Evolutionary conservation across 805 yeast species (phyloP).

Genomic region (Starmerella cellae): DNA sequence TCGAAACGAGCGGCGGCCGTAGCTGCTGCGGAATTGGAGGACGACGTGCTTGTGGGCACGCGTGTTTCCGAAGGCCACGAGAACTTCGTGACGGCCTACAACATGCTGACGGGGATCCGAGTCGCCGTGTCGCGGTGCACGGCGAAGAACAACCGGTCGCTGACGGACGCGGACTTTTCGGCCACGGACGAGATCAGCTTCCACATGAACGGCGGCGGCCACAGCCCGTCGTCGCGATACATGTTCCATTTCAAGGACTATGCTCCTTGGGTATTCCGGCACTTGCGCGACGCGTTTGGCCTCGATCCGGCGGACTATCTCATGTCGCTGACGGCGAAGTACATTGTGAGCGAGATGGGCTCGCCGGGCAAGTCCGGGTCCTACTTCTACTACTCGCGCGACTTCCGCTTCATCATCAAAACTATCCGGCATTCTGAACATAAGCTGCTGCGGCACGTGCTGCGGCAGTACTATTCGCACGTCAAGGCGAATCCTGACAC

Average conservation of each 20-base stretch:
- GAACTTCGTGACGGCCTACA: slow-evolving; percentile 86
- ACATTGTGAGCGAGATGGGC: slow-evolving; percentile 78
- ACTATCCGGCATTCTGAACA: slow-evolving; percentile 93
- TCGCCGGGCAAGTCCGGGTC: slow-evolving; percentile 97
- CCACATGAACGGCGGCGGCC: slow-evolving; percentile 66
- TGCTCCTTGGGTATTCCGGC: slow-evolving; percentile 86
- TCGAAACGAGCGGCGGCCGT: slow-evolving; percentile 13
- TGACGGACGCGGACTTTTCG: slow-evolving; percentile 57
- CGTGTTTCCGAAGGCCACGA: slow-evolving; percentile 86
- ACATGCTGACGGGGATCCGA: slow-evolving; percentile 93
- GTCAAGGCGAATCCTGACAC: slow-evolving; percentile 79
- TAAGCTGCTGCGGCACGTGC: slow-evolving; percentile 57
- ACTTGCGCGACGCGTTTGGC: slow-evolving; percentile 63
- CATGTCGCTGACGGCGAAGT: slow-evolving; percentile 82
- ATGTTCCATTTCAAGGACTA: slow-evolving; percentile 96
- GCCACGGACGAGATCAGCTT: slow-evolving; percentile 70
- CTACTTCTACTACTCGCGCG: slow-evolving; percentile 87
- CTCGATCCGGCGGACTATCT: slow-evolving; percentile 93
- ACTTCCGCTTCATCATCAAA: slow-evolving; percentile 85
- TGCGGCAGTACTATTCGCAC: slow-evolving; percentile 67
- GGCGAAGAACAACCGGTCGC: slow-evolving; percentile 66
- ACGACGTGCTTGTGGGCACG: slow-evolving; percentile 56
- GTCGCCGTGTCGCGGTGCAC: slow-evolving; percentile 81
- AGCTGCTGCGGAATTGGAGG: slow-evolving; percentile 20
- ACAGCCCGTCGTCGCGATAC: slow-evolving; percentile 86